Conservation (phyloP, 2,329 filamentous ascomycete genomes). For the Trichoderma breve region DNA sequence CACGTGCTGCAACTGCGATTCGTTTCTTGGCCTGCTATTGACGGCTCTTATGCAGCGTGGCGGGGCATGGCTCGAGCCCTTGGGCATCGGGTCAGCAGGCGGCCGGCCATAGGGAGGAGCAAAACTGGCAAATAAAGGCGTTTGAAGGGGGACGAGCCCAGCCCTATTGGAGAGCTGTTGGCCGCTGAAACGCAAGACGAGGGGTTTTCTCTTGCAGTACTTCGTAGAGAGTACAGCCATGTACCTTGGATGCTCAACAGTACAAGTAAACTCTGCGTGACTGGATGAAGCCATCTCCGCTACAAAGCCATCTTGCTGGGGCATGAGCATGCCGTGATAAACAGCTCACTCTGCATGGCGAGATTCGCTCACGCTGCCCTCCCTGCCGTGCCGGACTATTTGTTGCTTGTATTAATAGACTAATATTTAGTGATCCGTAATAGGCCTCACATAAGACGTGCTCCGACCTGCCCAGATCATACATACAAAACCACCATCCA, state of each 20-base stretch:
- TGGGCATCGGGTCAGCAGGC: slow-evolving; percentile 15
- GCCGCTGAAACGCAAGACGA: neutral
- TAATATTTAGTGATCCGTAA: neutral
- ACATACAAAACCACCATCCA: neutral
- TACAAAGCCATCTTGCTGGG: neutral
- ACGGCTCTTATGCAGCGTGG: neutral
- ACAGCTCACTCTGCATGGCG: neutral
- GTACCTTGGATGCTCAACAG: neutral
- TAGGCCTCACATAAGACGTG: neutral
- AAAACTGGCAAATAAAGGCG: neutral
- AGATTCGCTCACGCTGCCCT: neutral
- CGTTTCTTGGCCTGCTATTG: neutral
- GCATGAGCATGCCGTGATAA: neutral
- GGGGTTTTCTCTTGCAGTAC: neutral
- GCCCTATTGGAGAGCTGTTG: neutral
- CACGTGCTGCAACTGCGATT: neutral
- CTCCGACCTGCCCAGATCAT: neutral
- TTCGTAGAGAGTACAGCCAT: neutral
- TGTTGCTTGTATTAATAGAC: neutral
- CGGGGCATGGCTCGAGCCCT: neutral
- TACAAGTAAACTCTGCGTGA: neutral
- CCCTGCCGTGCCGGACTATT: neutral
- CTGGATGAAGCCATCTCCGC: neutral
- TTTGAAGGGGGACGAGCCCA: neutral
- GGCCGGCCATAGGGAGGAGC: neutral